phyloP scores from a whole-genome alignment of 2,329 filamentous ascomycete genomes.

The Dothistroma pini region DNA sequence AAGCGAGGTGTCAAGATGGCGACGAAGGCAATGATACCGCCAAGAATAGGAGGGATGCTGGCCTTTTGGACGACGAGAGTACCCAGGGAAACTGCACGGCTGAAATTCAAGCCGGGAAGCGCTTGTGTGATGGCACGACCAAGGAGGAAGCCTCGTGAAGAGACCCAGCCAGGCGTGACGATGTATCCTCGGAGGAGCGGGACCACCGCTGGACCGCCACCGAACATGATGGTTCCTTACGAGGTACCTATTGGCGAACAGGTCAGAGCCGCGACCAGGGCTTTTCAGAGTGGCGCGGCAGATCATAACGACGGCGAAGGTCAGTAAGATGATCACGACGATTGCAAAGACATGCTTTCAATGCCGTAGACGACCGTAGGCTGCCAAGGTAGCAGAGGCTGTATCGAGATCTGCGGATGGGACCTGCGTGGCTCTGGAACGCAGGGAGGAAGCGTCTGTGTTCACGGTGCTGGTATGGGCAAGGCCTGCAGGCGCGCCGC shows the following conservation, averaged over 20 bases:
- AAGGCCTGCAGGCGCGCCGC: background rate
- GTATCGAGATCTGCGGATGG: background rate
- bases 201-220: slow-evolving; percentile 46
- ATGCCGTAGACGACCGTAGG: background rate
- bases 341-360: slow-evolving; percentile 38
- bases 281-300: slow-evolving; percentile 39
- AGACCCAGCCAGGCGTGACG: slow-evolving; percentile 67
- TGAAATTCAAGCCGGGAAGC: slow-evolving; percentile 63
- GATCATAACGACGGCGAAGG: slow-evolving; percentile 57
- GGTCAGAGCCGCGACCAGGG: slow-evolving; percentile 51
- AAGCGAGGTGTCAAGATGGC: slow-evolving; percentile 43
- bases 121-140: slow-evolving; percentile 69
- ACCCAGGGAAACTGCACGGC: slow-evolving; percentile 47
- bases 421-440: background rate
- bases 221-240: slow-evolving; percentile 59
- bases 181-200: slow-evolving; percentile 45
- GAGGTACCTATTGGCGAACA: slow-evolving; percentile 71
- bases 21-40: slow-evolving; percentile 39
- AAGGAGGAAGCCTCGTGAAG: slow-evolving; percentile 66
- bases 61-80: slow-evolving; percentile 36
- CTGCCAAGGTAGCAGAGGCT: background rate
- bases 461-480: background rate
- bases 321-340: slow-evolving; percentile 47
- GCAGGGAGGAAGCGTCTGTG: background rate
- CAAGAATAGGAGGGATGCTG: slow-evolving; percentile 30